Evolutionary conservation across 768 basidiomycete genomes (phyloP), one percentile per base, ranked within the genome.

Genomic region (Podaxis carcinomalis): DNA sequence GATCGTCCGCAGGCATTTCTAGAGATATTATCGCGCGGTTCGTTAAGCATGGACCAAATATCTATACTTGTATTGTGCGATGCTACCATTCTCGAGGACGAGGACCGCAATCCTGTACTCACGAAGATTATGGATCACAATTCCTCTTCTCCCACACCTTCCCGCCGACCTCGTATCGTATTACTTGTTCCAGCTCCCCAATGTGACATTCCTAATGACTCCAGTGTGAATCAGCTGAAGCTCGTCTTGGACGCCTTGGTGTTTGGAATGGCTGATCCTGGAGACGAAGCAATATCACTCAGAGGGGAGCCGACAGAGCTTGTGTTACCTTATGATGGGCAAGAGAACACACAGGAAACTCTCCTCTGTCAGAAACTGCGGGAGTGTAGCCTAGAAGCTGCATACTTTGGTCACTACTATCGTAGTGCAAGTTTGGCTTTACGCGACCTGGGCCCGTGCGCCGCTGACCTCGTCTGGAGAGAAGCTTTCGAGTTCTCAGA

Each of bases 401-500:
- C 66, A 5, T 62, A 77, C 32, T 77, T 78, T 61, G 70, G 64
- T 47, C 75, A 73, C 37, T 70, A 83, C 44, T 83, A 85, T 67
- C 74, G 68, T 46, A 74, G 78, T 27, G 82, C 86, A 10, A 77
- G 75, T 19, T 69, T 73, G 64, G 78, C 78, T 19, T 70, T 81
- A 37, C 67, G 70, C 27, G 83, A 89, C 67, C 68, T 92, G 32
- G 91, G 91, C 5, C 65, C 79, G 39, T 91, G 87, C 64, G 90
- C 87, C 51, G 78, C 85, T 39, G 88, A 92, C 65, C 73, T 90
- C 37, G 74, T 88, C 52, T 92, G 88, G 90, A 78, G 85, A 63
- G 79, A 78, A 46, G 79, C 79, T 21, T 64, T 82, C 50, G 79
- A 75, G 62, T 74, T 75, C 4, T 71, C 77, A 35, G 78, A 79